Evolutionary conservation across 2,329 filamentous ascomycete species (phyloP), one percentile per base, ranked within the genome.

Genomic region (Coleophoma crateriformis): DNA sequence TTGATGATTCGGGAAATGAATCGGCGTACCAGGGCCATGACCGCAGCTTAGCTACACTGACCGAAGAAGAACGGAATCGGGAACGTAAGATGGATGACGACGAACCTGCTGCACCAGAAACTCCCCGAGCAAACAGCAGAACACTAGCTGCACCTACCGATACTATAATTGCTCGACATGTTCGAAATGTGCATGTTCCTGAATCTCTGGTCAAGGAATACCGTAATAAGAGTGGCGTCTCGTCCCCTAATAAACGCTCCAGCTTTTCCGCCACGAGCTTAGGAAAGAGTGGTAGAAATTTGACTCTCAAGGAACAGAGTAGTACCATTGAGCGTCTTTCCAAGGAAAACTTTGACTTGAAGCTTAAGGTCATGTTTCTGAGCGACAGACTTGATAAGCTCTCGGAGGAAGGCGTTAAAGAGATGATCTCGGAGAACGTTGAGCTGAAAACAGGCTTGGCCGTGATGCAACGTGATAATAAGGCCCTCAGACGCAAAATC

Each of bases 301-400:
- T 99, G 69, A 97, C 94, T 0, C 73, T 99, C 38, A 97, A 96
- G 67, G 94, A 99, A 68, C 94, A 99, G 68, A 96, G 92, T 64
- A 95, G 87, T 69, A 97, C 92, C 13, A 96, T 99, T 56, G 94
- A 99, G 68, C 84, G 91, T 51, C 77, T 97, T 2, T 95, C 90
- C 52, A 99, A 99, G 70, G 94, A 99, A 67, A 99, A 99, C 57
- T 99, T 97, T 65, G 92, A 96, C 65, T 73, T 97, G 49, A 96
- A 97, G 69, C 84, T 97, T 69, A 95, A 96, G 66, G 94, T 97
- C 56, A 95, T 96, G 76, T 99, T 96, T 64, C 78, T 99, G 45
- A 95, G 92, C 61, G 89, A 97, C 67, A 87, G 92, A 2, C 73
- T 99, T 17, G 90, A 95, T 68, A 94, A 92, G 64, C 80, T 95